Evolutionary conservation across 1,139 yeast species (phyloP).

Genomic region (Candida buenavistaensis): DNA sequence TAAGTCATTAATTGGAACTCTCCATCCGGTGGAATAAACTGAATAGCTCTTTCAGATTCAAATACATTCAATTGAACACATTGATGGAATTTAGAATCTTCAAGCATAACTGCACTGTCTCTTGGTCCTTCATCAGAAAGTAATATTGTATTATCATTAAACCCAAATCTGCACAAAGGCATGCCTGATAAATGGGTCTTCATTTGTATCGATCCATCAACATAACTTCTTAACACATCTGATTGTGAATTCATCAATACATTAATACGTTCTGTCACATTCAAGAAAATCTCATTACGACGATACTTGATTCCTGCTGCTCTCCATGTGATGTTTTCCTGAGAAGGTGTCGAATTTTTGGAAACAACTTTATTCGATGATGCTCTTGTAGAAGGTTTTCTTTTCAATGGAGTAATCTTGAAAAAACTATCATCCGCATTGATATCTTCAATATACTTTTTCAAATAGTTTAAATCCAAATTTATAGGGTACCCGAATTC

Average conservation of each 20-base stretch:
- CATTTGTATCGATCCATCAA: conserved; percentile 75
- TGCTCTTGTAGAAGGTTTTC: conserved; percentile 13
- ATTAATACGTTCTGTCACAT: conserved; percentile 74
- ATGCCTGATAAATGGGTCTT: conserved; percentile 75
- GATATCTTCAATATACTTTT: conserved; percentile 21
- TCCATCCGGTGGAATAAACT: conserved; percentile 93
- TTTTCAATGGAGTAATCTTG: conserved; percentile 13
- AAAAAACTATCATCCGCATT: conserved; percentile 24
- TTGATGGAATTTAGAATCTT: conserved; percentile 87
- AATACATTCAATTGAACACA: conserved; percentile 82
- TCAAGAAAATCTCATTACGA: conserved; percentile 77
- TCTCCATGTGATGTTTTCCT: conserved; percentile 59
- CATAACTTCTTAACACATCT: conserved; percentile 66
- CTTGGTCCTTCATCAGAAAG: conserved; percentile 17
- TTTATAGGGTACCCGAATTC: conserved; percentile 84
- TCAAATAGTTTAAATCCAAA: conserved; percentile 52
- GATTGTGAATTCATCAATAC: conserved; percentile 63
- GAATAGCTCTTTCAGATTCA: conserved; percentile 76
- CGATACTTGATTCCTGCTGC: conserved; percentile 71
- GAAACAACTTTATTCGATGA: not conserved
- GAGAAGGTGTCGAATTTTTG: conserved; percentile 1
- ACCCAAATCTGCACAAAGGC: conserved; percentile 66
- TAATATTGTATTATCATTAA: conserved; percentile 46
- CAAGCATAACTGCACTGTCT: conserved; percentile 53
- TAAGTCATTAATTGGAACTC: conserved; percentile 86